Evolutionary conservation across 352 stramenopile genomes (phyloP).

Genomic region (Phytopythium kandeliae): DNA sequence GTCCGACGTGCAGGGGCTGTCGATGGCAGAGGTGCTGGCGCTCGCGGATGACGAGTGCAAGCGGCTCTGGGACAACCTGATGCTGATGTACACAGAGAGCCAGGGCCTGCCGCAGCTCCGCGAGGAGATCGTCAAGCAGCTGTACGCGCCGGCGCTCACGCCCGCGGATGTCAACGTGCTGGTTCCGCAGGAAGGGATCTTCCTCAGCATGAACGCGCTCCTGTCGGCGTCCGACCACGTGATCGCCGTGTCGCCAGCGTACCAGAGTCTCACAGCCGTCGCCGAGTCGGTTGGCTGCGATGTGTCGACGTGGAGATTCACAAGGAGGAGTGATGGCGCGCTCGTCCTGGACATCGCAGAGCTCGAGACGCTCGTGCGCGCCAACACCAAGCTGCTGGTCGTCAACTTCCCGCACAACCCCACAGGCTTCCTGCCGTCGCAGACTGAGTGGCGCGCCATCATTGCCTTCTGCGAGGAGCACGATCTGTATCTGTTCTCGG

Average conservation of each 20-base stretch:
- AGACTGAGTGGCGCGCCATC: constrained; percentile 31
- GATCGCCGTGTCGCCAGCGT: constrained; percentile 35
- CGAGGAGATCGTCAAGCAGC: constrained; percentile 26
- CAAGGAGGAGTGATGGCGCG: constrained; percentile 7
- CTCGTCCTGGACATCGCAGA: constrained; percentile 34
- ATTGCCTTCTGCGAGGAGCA: constrained; percentile 29
- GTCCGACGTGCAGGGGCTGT: constrained; percentile 29
- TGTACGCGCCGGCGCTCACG: constrained; percentile 18
- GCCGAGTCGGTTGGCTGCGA: constrained; percentile 30
- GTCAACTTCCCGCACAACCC: constrained; percentile 81
- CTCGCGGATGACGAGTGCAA: constrained; percentile 35
- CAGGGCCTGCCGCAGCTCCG: constrained; percentile 29
- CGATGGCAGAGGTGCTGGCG: constrained; percentile 26
- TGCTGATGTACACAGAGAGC: constrained; percentile 40
- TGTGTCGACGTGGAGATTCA: constrained; percentile 29
- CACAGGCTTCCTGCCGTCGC: constrained; percentile 36
- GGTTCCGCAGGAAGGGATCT: constrained; percentile 58
- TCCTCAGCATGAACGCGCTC: constrained; percentile 39
- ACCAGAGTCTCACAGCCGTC: constrained; percentile 44
- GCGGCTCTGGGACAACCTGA: constrained; percentile 32
- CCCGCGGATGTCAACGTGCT: constrained; percentile 29
- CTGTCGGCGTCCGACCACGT: constrained; percentile 45
- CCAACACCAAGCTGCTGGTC: constrained; percentile 54
- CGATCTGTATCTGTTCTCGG: constrained; percentile 47
- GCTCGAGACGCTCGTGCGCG: constrained; percentile 27